Base-by-base conservation (phyloP, 768 basidiomycete species). In the Rhodotorula toruloides region DNA sequence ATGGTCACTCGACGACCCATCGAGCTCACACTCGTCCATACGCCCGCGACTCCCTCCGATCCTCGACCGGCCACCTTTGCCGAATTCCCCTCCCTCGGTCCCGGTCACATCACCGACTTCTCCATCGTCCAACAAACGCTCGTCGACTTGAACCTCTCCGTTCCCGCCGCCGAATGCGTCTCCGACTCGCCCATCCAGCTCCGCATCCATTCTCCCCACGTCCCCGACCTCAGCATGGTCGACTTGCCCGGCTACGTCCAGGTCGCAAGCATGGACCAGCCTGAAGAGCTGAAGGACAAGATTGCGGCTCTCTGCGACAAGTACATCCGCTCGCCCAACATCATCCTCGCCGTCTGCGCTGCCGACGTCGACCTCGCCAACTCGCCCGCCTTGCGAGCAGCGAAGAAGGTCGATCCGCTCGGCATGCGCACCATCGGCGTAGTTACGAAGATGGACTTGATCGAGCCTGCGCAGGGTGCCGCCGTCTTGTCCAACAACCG, bases 1-100 rank as follows among this genome's bases (percentile, higher is more conserved):
- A 99, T 99, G 96, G 96, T 98, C 40, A 99, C 96, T 4, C 88
- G 96, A 1, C 87, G 96, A 59, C 96, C 96, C 3, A 97, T 99
- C 74, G 96, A 99, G 76, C 84, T 99, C 65, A 99, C 96, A 6
- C 86, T 99, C 54, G 87, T 98, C 63, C 91, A 99, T 75, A 94
- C 89, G 0, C 91, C 91, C 29, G 76, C 83, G 25, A 80, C 77
- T 16, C 79, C 84, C 40, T 83, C 84, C 4, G 79, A 83, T 60
- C 77, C 81, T 10, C 80, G 84, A 29, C 82, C 80, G 0, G 67
- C 67, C 4, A 93, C 96, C 76, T 97, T 92, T 70, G 92, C 93
- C 69, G 90, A 94, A 76, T 98, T 99, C 79, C 94, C 93, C 39
- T 84, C 85, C 3, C 84, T 97, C 29, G 90, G 90, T 19, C 76